Conservation (phyloP, 2,329 filamentous ascomycete genomes). For the Corinectria fuckeliana region DNA sequence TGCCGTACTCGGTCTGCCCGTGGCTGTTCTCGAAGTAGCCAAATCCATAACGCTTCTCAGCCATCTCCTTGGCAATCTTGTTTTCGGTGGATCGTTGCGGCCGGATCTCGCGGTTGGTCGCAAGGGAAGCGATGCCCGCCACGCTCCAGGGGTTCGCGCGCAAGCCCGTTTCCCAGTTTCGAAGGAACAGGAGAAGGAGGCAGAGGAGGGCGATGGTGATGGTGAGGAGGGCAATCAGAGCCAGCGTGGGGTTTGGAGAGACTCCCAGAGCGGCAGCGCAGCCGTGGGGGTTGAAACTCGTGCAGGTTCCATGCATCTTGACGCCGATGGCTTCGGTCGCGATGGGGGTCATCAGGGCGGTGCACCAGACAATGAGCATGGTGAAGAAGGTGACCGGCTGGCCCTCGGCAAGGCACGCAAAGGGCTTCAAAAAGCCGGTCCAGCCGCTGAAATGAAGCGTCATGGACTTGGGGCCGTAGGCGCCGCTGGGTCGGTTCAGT, state of each 20-base stretch:
- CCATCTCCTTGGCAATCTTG: slow-evolving; percentile 35
- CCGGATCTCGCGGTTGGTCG: slow-evolving; percentile 33
- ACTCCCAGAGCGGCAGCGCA: slow-evolving; percentile 36
- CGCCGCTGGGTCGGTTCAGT: slow-evolving; percentile 48
- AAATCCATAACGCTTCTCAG: slow-evolving; percentile 35
- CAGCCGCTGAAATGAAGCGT: slow-evolving; percentile 50
- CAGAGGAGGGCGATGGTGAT: slow-evolving; percentile 30
- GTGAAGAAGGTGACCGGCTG: slow-evolving; percentile 34
- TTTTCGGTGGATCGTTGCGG: slow-evolving; percentile 27
- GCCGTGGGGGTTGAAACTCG: slow-evolving; percentile 23
- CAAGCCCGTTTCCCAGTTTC: slow-evolving; percentile 33
- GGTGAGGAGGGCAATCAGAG: slow-evolving; percentile 29
- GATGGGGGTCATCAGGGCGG: slow-evolving; percentile 29
- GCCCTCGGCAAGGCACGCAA: slow-evolving; percentile 42
- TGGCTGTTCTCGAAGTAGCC: slow-evolving; percentile 33
- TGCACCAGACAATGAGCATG: slow-evolving; percentile 36
- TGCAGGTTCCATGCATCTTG: slow-evolving; percentile 37
- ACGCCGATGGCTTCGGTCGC: slow-evolving; percentile 36
- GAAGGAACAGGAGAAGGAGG: slow-evolving; percentile 26
- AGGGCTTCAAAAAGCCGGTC: slow-evolving; percentile 44
- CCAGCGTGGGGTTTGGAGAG: slow-evolving; percentile 22
- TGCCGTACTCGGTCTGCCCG: slow-evolving; percentile 33
- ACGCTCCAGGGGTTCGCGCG: slow-evolving; percentile 44
- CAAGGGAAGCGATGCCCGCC: slow-evolving; percentile 33
- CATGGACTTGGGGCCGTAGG: slow-evolving; percentile 49